Conservation (phyloP, 805 yeast genomes). For the Middelhovenomyces tepae region DNA sequence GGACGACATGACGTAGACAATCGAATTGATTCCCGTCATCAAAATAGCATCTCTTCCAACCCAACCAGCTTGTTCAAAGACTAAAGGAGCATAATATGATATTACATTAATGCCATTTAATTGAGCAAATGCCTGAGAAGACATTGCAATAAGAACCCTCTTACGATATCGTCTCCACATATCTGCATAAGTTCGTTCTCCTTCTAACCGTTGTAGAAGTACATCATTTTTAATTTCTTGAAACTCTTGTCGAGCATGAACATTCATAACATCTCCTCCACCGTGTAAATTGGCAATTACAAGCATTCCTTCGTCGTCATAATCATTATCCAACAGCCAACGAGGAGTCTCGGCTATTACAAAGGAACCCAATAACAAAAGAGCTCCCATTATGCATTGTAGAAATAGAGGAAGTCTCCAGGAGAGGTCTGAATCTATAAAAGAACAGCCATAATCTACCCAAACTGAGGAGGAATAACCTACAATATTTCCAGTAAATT, state of each 20-base stretch:
- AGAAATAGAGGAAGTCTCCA: slow-evolving; percentile 77
- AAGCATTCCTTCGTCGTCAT: slow-evolving; percentile 70
- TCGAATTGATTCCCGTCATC: slow-evolving; percentile 77
- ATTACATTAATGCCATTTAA: slow-evolving; percentile 89
- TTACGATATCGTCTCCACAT: slow-evolving; percentile 70
- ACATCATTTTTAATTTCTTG: slow-evolving; percentile 77
- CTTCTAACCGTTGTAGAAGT: slow-evolving; percentile 67
- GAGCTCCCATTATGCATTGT: slow-evolving; percentile 65
- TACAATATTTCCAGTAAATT: slow-evolving; percentile 75
- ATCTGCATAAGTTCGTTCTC: slow-evolving; percentile 63
- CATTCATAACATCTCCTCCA: slow-evolving; percentile 64
- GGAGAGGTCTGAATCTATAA: slow-evolving; percentile 47
- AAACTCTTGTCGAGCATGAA: slow-evolving; percentile 61
- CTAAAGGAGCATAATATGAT: slow-evolving; percentile 87
- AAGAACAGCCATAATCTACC: slow-evolving; percentile 75
- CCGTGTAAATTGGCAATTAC: slow-evolving; percentile 80
- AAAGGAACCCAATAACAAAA: slow-evolving; percentile 64
- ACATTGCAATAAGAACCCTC: slow-evolving; percentile 79
- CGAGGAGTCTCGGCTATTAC: slow-evolving; percentile 83
- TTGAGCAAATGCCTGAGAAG: slow-evolving; percentile 88
- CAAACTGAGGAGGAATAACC: slow-evolving; percentile 81
- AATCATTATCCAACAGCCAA: slow-evolving; percentile 77
- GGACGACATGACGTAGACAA: slow-evolving; percentile 56
- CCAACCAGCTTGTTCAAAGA: slow-evolving; percentile 95
- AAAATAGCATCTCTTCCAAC: slow-evolving; percentile 75